These are phyloP conservation scores for Cladosporium sp. DNA, from an alignment of 2,329 filamentous ascomycete species.

Conservation along the genomic window DNA sequence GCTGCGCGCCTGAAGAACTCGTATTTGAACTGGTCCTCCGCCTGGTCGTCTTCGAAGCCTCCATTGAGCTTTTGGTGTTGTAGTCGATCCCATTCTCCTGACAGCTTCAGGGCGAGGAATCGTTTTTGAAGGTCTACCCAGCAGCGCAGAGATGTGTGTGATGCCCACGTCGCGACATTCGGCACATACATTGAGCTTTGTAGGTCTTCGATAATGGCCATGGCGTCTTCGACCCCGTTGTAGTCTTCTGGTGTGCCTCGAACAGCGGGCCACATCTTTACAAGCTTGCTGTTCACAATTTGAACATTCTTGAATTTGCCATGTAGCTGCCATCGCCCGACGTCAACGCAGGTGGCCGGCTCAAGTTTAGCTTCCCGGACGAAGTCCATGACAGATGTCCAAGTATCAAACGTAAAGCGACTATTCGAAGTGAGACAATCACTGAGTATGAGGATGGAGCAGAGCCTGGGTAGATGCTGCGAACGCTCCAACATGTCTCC, in stretches of 20 bases:
- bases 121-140: slow-evolving; percentile 6
- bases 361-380: neutral
- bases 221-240: neutral
- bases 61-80: too few species aligned
- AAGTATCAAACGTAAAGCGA: neutral
- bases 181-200: neutral
- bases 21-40: neutral
- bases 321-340: neutral
- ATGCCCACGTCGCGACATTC: neutral
- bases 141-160: slow-evolving; percentile 3
- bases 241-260: neutral
- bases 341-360: neutral
- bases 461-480: neutral
- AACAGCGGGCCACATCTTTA: neutral
- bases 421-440: neutral
- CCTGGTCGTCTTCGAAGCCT: too few species aligned
- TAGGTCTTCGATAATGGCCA: neutral
- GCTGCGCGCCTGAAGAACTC: neutral
- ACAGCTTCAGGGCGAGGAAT: neutral
- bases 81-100: neutral
- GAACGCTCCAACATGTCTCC: neutral
- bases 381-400: neutral
- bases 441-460: neutral
- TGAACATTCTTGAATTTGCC: neutral
- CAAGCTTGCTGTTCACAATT: neutral